A percentile compares a stretch with the other conserved stretches of the same genome.
Evolutionary conservation across 148 eudicot species (phyloP).

Genomic region (Chenopodium album): DNA sequence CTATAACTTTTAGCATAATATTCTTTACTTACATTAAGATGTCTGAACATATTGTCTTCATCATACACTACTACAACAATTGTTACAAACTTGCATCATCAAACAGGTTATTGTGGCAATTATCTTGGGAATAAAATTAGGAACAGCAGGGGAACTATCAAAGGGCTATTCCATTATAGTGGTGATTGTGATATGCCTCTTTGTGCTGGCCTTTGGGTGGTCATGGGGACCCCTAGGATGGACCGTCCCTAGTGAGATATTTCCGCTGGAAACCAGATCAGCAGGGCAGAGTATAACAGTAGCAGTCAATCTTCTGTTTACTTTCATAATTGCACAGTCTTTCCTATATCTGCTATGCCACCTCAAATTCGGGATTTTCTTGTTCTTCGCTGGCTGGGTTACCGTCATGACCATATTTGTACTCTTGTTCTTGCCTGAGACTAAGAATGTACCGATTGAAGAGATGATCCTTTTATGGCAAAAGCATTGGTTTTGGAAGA

Average conservation of each 20-base stretch:
- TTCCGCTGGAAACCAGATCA: slow-evolving; percentile 84
- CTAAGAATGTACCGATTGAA: slow-evolving; percentile 83
- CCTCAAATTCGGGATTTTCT: slow-evolving; percentile 68
- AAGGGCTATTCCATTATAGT: slow-evolving; percentile 56
- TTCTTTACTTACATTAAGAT: not conserved
- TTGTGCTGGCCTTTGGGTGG: slow-evolving; percentile 78
- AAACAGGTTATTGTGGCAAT: slow-evolving; percentile 72
- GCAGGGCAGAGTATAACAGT: slow-evolving; percentile 91
- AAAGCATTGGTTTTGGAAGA: slow-evolving; percentile 81
- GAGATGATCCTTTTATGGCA: slow-evolving; percentile 74
- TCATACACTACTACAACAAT: not conserved
- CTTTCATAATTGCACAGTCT: slow-evolving; percentile 73
- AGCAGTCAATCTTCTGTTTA: slow-evolving; percentile 80
- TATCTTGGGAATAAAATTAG: slow-evolving; percentile 67
- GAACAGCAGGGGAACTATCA: slow-evolving; percentile 50
- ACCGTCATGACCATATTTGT: slow-evolving; percentile 65
- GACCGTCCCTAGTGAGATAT: slow-evolving; percentile 88
- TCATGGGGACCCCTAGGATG: slow-evolving; percentile 97
- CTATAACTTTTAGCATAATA: too few relatives aligned
- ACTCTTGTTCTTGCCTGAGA: slow-evolving; percentile 71
- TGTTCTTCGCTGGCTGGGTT: slow-evolving; percentile 73
- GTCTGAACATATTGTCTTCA: not conserved
- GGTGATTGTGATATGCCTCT: slow-evolving; percentile 68
- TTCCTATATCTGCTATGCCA: slow-evolving; percentile 68
- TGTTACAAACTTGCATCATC: slow-evolving; percentile 6